Conservation (phyloP, 352 stramenopile genomes). For the Blastocystis sp. region DNA sequence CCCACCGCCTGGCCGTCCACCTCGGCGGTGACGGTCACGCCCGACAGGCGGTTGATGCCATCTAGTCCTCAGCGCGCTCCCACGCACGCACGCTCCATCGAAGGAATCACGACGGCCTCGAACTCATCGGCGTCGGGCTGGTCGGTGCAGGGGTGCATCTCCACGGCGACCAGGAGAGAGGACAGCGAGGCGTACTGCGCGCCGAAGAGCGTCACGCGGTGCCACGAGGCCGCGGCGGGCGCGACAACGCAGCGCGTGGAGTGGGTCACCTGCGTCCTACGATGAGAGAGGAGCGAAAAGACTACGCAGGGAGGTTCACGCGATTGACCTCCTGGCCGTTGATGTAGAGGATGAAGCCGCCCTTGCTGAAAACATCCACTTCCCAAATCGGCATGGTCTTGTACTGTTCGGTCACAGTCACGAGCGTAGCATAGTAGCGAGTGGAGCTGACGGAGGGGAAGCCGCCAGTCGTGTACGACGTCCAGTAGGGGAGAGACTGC, state of each 20-base stretch:
- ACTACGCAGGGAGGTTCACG: constrained; percentile 54
- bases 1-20: neutral
- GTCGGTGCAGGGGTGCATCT: constrained; percentile 13
- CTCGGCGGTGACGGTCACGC: constrained; percentile 28
- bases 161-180: constrained; percentile 21
- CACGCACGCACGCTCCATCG: neutral
- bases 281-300: neutral
- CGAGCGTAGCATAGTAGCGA: constrained; percentile 5
- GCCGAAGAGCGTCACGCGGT: constrained; percentile 14
- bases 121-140: constrained; percentile 27
- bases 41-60: constrained; percentile 21
- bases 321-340: constrained; percentile 65
- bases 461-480: constrained; percentile 3
- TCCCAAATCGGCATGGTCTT: constrained; percentile 30
- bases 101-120: constrained; percentile 38
- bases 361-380: constrained; percentile 26
- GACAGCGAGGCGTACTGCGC: neutral
- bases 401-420: constrained; percentile 11
- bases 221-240: neutral
- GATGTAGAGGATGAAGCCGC: constrained; percentile 66
- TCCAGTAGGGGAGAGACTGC: neutral
- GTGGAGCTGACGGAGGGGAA: constrained; percentile 8
- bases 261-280: neutral
- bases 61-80: neutral
- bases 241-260: neutral